A percentile compares a stretch with the other conserved stretches of the same genome.
phyloP scores from a whole-genome alignment of 345 rosid species.

The Salix exigua region DNA sequence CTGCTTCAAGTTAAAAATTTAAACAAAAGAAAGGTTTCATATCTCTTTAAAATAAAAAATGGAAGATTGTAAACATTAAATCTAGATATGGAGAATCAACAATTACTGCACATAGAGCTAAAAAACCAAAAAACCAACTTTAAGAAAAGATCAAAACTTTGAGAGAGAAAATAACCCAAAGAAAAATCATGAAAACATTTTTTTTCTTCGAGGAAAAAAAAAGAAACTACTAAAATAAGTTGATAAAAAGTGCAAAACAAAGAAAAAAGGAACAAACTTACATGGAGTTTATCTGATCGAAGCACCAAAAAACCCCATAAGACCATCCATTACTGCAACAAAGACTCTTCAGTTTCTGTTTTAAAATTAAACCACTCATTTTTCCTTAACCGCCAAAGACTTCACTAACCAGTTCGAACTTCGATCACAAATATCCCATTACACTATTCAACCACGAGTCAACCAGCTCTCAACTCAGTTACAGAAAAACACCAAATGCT shows the following conservation, averaged over 20 bases:
- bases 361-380: slow-evolving; percentile 23
- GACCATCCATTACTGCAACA: slow-evolving; percentile 85
- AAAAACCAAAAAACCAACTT: not conserved
- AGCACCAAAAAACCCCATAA: slow-evolving; percentile 75
- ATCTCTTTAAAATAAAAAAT: not conserved
- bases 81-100: not conserved
- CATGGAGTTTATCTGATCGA: slow-evolving; percentile 68
- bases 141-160: slow-evolving; percentile 11
- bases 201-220: not conserved
- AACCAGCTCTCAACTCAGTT: not conserved
- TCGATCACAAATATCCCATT: slow-evolving; percentile 18
- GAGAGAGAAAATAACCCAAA: not conserved
- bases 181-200: not conserved
- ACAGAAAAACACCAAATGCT: not conserved
- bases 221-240: not conserved
- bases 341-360: slow-evolving; percentile 54
- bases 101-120: not conserved
- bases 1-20: not conserved
- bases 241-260: not conserved
- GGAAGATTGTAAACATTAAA: not conserved
- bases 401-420: slow-evolving; percentile 15
- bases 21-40: not conserved
- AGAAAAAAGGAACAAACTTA: slow-evolving; percentile 23
- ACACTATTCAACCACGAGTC: slow-evolving; percentile 5
- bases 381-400: not conserved